A percentile compares a stretch with the other conserved stretches of the same genome.
Evolutionary conservation across 2,329 filamentous ascomycete genomes (phyloP).

Genomic region (Ilyonectria destructans): DNA sequence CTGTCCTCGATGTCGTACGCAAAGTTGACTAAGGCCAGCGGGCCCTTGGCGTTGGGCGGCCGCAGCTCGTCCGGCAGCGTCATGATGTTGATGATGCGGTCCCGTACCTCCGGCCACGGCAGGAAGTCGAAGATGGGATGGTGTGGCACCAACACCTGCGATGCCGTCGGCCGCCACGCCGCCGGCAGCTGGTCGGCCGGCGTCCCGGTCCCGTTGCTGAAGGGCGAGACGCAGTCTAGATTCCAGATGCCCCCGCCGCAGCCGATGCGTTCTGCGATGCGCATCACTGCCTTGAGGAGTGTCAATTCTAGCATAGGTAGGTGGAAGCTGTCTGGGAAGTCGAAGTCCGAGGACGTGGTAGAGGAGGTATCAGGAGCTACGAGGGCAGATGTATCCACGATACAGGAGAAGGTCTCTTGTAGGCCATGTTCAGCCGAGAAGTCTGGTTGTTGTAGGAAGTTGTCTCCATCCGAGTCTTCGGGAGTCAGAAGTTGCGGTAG

Average conservation of each 20-base stretch:
- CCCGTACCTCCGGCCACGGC: slow-evolving; percentile 70
- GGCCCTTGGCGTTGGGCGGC: slow-evolving; percentile 63
- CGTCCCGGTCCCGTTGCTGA: slow-evolving; percentile 54
- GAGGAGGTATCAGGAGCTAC: slow-evolving; percentile 26
- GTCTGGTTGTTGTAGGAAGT: slow-evolving; percentile 13
- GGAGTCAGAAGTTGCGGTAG: slow-evolving; percentile 36
- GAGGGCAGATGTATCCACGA: slow-evolving; percentile 45
- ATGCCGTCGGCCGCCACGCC: slow-evolving; percentile 66
- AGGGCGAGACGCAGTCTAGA: slow-evolving; percentile 64
- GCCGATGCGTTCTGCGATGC: slow-evolving; percentile 65
- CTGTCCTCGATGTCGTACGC: slow-evolving; percentile 72
- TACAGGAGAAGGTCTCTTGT: slow-evolving; percentile 33
- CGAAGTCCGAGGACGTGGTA: slow-evolving; percentile 40
- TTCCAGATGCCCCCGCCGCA: slow-evolving; percentile 62
- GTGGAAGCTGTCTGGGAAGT: slow-evolving; percentile 64
- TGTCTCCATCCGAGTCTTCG: slow-evolving; percentile 25
- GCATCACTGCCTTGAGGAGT: slow-evolving; percentile 63
- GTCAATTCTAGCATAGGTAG: slow-evolving; percentile 66
- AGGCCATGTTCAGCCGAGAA: slow-evolving; percentile 2
- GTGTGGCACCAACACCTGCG: slow-evolving; percentile 67
- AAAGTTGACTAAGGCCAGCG: slow-evolving; percentile 66
- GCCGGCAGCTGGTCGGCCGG: slow-evolving; percentile 59
- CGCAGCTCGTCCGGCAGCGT: slow-evolving; percentile 64
- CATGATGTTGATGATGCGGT: slow-evolving; percentile 68
- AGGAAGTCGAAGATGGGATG: slow-evolving; percentile 72